Evolutionary conservation across 164 flowering plant species (phyloP).

Genomic region (Akebia trifoliata): DNA sequence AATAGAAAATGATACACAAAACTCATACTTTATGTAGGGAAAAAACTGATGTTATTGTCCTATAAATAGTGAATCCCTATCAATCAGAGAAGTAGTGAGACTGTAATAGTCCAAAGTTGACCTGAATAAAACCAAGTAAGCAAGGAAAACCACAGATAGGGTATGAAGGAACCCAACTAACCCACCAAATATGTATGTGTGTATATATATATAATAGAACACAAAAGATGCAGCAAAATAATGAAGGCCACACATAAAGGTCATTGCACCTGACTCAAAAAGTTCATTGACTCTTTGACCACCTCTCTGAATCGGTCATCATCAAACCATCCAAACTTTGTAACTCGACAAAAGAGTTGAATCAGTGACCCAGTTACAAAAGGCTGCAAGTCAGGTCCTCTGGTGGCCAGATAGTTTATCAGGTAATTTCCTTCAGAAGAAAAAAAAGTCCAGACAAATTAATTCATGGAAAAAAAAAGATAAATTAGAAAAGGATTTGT

Average conservation of each 20-base stretch:
- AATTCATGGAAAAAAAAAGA: slow-evolving; percentile 8
- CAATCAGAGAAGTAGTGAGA: too few species aligned
- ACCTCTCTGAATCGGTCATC: slow-evolving; percentile 88
- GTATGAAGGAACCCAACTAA: too few species aligned
- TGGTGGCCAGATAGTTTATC: slow-evolving; percentile 77
- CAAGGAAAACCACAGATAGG: too few species aligned
- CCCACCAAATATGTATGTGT: too few species aligned
- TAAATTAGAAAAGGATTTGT: background rate
- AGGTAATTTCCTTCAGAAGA: slow-evolving; percentile 81
- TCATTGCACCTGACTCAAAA: slow-evolving; percentile 73
- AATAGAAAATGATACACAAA: too few species aligned
- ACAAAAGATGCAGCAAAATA: background rate
- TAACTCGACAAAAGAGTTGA: slow-evolving; percentile 80
- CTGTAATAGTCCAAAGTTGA: too few species aligned
- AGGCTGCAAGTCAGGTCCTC: slow-evolving; percentile 91
- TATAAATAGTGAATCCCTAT: too few species aligned
- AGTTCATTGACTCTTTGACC: slow-evolving; percentile 76
- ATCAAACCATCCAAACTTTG: slow-evolving; percentile 97
- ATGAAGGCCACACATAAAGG: slow-evolving; percentile 2
- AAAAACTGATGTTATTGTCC: too few species aligned
- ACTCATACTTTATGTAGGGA: too few species aligned
- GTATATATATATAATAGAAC: background rate
- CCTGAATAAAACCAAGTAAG: too few species aligned
- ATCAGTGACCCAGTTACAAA: slow-evolving; percentile 85
- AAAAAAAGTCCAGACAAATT: slow-evolving; percentile 17